phyloP scores from a whole-genome alignment of 2,329 filamentous ascomycete genomes.

The Sporothrix brunneoviolacea region DNA sequence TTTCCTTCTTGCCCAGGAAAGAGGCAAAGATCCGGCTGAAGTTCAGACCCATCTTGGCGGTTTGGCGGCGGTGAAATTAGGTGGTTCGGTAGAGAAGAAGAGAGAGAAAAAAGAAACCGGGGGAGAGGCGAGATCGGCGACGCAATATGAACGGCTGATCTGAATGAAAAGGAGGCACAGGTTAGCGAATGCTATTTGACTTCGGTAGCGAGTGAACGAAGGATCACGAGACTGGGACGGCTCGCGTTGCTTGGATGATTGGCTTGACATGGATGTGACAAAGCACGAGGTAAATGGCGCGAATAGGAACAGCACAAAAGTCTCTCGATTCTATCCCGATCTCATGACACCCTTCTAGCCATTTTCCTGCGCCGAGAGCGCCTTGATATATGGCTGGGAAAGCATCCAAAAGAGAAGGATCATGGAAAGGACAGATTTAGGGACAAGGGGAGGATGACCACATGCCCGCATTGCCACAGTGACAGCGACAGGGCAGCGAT shows the following conservation, averaged over 20 bases:
- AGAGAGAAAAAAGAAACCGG: background rate
- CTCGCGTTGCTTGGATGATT: no score
- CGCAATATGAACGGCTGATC: conserved; percentile 5
- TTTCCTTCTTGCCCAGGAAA: conserved; percentile 99
- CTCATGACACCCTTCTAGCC: background rate
- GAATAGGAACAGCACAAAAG: no score
- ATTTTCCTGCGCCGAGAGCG: background rate
- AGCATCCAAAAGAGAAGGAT: background rate
- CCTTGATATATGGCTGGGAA: conserved; percentile 1
- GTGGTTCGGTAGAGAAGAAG: background rate
- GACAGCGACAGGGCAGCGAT: no score
- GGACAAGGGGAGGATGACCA: background rate
- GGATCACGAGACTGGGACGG: conserved; percentile 8
- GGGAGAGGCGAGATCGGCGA: conserved; percentile 6
- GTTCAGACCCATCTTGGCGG: conserved; percentile 90
- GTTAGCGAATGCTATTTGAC: background rate
- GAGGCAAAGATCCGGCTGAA: conserved; percentile 95
- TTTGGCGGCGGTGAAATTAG: conserved; percentile 20
- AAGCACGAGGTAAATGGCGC: no score
- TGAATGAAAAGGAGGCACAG: background rate
- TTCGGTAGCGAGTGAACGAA: background rate
- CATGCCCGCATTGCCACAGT: background rate
- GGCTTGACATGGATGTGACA: no score
- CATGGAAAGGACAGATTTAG: conserved; percentile 7
- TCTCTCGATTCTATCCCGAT: no score